These are phyloP conservation scores for Leucosporidium creatinivorum DNA, from an alignment of 768 basidiomycete genomes.

Conservation along the genomic window DNA sequence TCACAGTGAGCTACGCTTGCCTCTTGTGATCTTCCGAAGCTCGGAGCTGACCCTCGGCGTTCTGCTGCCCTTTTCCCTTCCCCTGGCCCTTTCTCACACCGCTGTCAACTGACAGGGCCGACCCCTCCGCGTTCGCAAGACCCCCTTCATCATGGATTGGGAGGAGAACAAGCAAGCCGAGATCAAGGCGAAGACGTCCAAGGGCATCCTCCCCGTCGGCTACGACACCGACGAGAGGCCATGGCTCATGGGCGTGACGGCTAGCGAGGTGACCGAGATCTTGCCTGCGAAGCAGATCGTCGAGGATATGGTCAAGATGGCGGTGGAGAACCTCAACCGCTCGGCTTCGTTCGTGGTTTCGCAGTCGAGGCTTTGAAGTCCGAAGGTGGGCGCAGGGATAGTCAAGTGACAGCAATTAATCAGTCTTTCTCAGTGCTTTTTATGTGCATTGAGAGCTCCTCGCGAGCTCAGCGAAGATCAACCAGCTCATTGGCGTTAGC, in stretches of 20 bases:
- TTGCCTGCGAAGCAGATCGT: constrained; percentile 75
- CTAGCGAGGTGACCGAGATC: constrained; percentile 53
- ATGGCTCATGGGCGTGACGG: constrained; percentile 80
- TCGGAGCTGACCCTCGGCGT: no score
- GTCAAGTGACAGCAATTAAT: no score
- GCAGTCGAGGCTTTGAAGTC: no score
- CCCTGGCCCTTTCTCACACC: no score
- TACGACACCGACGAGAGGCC: constrained; percentile 47
- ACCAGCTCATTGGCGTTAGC: no score
- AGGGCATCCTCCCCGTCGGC: constrained; percentile 67
- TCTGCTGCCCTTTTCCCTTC: no score
- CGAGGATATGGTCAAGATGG: constrained; percentile 71
- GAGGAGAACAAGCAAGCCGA: constrained; percentile 68
- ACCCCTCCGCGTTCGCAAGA: constrained; percentile 75
- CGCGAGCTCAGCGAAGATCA: no score
- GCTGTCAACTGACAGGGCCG: constrained; percentile 75
- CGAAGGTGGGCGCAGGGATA: no score
- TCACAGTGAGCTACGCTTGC: background rate
- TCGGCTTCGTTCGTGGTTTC: no score
- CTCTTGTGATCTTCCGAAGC: background rate
- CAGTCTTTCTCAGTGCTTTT: no score
- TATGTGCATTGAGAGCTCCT: no score
- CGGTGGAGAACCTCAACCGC: constrained; percentile 51
- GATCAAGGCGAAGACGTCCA: constrained; percentile 70
- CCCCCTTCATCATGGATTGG: constrained; percentile 70